phyloP scores from a whole-genome alignment of 2,329 filamentous ascomycete species.

The Coniochaeta pulveracea region DNA sequence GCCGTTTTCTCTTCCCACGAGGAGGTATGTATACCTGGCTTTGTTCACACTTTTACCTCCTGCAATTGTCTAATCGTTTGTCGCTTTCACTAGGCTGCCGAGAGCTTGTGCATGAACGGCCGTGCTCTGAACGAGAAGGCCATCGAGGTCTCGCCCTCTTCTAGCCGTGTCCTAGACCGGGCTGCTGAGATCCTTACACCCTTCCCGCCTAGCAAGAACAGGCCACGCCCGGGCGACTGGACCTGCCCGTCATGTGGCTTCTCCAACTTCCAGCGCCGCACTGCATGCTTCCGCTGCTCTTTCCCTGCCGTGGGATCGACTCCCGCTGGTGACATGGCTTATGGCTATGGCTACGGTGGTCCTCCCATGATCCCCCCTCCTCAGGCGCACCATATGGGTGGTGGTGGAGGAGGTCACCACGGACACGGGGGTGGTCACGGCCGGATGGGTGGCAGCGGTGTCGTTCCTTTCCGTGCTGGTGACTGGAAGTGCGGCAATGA shows the following conservation, averaged over 20 bases:
- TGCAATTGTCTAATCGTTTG: conserved; percentile 1
- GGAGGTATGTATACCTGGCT: conserved; percentile 55
- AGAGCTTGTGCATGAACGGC: conserved; percentile 98
- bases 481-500: conserved; percentile 99
- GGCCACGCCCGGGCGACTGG: conserved; percentile 94
- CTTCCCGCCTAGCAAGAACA: conserved; percentile 97
- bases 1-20: conserved; percentile 98
- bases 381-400: conserved; percentile 60
- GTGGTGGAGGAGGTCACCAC: conserved; percentile 37
- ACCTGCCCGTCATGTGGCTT: conserved; percentile 98
- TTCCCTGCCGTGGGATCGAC: conserved; percentile 88
- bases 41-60: conserved; percentile 1
- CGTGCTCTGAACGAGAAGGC: conserved; percentile 97
- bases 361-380: conserved; percentile 72
- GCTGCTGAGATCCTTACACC: conserved; percentile 93
- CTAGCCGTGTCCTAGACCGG: conserved; percentile 89
- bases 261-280: conserved; percentile 97
- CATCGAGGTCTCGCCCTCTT: conserved; percentile 95
- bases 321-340: conserved; percentile 50
- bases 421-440: conserved; percentile 37
- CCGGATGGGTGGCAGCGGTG: conserved; percentile 70
- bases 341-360: conserved; percentile 56
- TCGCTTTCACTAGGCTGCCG: conserved; percentile 93
- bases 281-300: conserved; percentile 96
- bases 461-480: conserved; percentile 93